These are phyloP conservation scores for Colletotrichum sojae DNA, from an alignment of 2,329 filamentous ascomycete genomes.

Conservation along the genomic window DNA sequence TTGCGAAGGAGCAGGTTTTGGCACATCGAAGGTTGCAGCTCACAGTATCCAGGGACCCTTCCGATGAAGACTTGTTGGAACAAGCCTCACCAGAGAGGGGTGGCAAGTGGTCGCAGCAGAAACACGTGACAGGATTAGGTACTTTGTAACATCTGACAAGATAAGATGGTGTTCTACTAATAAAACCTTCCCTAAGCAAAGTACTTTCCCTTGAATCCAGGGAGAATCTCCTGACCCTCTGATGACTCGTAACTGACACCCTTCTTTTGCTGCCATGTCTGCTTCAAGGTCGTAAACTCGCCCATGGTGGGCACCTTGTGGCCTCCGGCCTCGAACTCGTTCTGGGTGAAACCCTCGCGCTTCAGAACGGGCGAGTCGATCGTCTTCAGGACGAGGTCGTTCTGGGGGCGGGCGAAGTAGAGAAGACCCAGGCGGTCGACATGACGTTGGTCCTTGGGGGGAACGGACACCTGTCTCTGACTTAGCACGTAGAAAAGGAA, in stretches of 20 bases:
- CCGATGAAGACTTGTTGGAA: neutral
- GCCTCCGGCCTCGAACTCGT: constrained; percentile 54
- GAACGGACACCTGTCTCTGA: constrained; percentile 49
- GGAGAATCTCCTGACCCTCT: constrained; percentile 52
- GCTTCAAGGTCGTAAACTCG: constrained; percentile 54
- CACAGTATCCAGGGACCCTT: neutral
- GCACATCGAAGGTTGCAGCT: neutral
- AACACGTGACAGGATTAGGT: too few species aligned
- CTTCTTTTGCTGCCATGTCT: constrained; percentile 55
- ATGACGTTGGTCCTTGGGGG: constrained; percentile 58
- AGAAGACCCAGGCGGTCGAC: constrained; percentile 64
- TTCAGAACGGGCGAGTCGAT: constrained; percentile 56
- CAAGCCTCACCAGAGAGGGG: too few species aligned
- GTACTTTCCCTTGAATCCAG: constrained; percentile 50
- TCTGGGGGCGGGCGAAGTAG: constrained; percentile 64
- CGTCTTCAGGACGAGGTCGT: constrained; percentile 54
- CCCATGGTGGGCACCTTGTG: constrained; percentile 53
- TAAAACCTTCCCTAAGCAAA: constrained; percentile 9
- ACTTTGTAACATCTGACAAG: too few species aligned
- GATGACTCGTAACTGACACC: constrained; percentile 44
- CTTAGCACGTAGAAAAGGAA: neutral
- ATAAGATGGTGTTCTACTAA: too few species aligned
- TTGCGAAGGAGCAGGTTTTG: neutral
- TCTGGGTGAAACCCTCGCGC: constrained; percentile 50
- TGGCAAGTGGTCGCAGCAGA: too few species aligned